Evolutionary conservation across 169 alveolate species (phyloP).

Genomic region (Babesia gibsoni): DNA sequence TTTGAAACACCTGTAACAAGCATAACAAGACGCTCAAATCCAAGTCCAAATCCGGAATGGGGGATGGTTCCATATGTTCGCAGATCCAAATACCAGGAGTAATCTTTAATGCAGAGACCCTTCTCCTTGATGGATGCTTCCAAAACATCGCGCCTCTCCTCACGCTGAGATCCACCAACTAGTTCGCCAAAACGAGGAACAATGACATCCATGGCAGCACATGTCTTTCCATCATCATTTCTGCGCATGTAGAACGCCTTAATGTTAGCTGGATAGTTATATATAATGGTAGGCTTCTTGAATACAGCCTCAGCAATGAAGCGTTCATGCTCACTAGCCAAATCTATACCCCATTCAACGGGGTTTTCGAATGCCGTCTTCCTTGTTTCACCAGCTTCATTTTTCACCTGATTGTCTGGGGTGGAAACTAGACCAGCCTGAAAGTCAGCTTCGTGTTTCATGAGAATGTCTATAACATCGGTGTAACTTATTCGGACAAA

Average conservation of each 20-base stretch:
- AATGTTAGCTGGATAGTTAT: constrained; percentile 97
- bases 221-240: constrained; percentile 93
- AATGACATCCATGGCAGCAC: constrained; percentile 96
- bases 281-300: constrained; percentile 95
- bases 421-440: constrained; percentile 50
- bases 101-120: constrained; percentile 77
- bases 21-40: constrained; percentile 96
- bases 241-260: constrained; percentile 94
- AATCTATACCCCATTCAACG: constrained; percentile 95
- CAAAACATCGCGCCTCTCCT: constrained; percentile 91
- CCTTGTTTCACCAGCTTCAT: constrained; percentile 41
- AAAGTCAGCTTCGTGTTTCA: constrained; percentile 67
- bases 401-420: constrained; percentile 55
- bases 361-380: constrained; percentile 63
- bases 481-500: constrained; percentile 96
- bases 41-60: constrained; percentile 99
- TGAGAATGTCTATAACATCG: constrained; percentile 90
- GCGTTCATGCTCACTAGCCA: constrained; percentile 96
- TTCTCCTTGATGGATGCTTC: constrained; percentile 86
- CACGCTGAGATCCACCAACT: constrained; percentile 98
- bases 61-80: constrained; percentile 97
- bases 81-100: constrained; percentile 91
- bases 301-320: constrained; percentile 92
- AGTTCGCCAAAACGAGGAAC: constrained; percentile 97
- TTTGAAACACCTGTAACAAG: constrained; percentile 98